Percentiles rank a stretch among this genome's conserved stretches.
Evolutionary conservation across 192 early-diverging fungal species (phyloP).

Genomic region (Coemansia sp.): DNA sequence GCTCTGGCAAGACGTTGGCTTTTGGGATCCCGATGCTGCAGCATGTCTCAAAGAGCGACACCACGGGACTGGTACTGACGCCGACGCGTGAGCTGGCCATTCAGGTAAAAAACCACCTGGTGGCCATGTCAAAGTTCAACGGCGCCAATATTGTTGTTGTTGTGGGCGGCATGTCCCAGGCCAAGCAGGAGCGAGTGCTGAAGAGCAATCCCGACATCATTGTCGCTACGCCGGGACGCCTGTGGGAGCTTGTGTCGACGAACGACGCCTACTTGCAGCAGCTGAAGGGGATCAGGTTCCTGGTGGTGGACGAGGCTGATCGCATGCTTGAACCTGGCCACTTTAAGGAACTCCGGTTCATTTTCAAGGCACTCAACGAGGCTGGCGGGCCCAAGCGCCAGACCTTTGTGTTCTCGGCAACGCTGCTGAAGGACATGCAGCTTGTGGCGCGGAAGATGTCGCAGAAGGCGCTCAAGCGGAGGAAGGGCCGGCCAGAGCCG

Average conservation of each 20-base stretch:
- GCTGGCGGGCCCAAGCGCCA: slow-evolving; percentile 51
- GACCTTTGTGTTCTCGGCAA: slow-evolving; percentile 93
- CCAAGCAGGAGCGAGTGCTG: slow-evolving; percentile 82
- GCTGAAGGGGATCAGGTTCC: slow-evolving; percentile 57
- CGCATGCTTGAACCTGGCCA: slow-evolving; percentile 76
- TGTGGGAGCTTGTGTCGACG: slow-evolving; percentile 61
- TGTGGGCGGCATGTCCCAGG: slow-evolving; percentile 91
- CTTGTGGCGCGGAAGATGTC: slow-evolving; percentile 21
- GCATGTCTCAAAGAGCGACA: slow-evolving; percentile 12
- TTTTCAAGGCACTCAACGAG: slow-evolving; percentile 52
- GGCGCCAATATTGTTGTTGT: slow-evolving; percentile 60
- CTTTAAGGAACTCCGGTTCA: slow-evolving; percentile 64
- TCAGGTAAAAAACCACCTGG: slow-evolving; percentile 85
- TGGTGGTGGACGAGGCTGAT: slow-evolving; percentile 82
- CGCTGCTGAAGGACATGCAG: slow-evolving; percentile 55
- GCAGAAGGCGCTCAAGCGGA: slow-evolving; percentile 17
- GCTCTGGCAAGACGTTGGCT: slow-evolving; percentile 92
- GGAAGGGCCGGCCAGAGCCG: slow-evolving; percentile 14
- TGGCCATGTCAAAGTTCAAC: slow-evolving; percentile 44
- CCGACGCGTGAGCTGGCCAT: slow-evolving; percentile 95
- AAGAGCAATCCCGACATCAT: slow-evolving; percentile 61
- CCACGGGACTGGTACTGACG: slow-evolving; percentile 73
- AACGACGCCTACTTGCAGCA: slow-evolving; percentile 53
- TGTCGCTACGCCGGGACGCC: slow-evolving; percentile 76
- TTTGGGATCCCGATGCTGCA: slow-evolving; percentile 93